Conservation (phyloP, 345 rosid genomes). For the Brassica nigra region DNA sequence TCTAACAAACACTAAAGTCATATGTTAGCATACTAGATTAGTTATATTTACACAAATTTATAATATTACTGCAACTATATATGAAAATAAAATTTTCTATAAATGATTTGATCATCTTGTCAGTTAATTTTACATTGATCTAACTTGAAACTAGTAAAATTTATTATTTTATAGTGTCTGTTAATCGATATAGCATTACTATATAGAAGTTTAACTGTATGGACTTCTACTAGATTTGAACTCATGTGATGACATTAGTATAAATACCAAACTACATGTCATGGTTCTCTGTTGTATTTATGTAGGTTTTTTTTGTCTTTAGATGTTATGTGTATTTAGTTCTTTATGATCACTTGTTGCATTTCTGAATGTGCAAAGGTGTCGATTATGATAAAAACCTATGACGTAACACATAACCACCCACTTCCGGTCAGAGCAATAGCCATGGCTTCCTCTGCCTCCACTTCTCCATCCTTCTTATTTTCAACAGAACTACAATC, state of each 20-base stretch:
- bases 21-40: too few relatives aligned
- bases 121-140: too few relatives aligned
- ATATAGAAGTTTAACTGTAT: background rate
- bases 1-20: too few relatives aligned
- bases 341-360: background rate
- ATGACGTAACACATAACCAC: slow-evolving; percentile 55
- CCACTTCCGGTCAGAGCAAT: slow-evolving; percentile 50
- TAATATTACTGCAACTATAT: too few relatives aligned
- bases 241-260: background rate
- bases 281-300: background rate
- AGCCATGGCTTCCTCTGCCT: slow-evolving; percentile 50
- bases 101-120: too few relatives aligned
- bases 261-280: background rate
- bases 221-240: background rate
- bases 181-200: background rate
- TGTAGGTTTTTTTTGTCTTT: background rate
- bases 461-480: slow-evolving; percentile 30
- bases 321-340: background rate
- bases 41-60: too few relatives aligned
- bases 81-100: too few relatives aligned
- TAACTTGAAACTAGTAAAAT: background rate
- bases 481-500: slow-evolving; percentile 20
- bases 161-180: background rate
- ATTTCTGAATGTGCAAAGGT: slow-evolving; percentile 46
- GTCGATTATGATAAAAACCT: slow-evolving; percentile 48